Evolutionary conservation across 176 grass and related monocot species (phyloP).

Genomic region (Dactylis glomerata): DNA sequence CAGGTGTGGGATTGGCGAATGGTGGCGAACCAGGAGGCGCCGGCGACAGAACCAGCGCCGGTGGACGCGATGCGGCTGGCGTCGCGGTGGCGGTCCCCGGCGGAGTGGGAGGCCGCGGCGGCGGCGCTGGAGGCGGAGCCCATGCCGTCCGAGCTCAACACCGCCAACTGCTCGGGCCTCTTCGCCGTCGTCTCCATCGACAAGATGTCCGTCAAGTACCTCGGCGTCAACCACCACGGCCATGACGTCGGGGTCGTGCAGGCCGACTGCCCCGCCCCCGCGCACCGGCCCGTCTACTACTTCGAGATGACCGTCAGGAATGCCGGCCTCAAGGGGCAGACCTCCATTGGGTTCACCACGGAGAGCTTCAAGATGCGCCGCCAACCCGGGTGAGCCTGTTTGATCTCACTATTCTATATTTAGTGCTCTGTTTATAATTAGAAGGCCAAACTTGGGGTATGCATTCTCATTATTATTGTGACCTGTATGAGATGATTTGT

Average conservation of each 20-base stretch:
- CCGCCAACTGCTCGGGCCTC: conserved; percentile 89
- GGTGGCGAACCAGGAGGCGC: conserved; percentile 46
- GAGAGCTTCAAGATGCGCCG: conserved; percentile 83
- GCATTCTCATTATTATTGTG: not conserved
- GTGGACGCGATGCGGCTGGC: conserved; percentile 61
- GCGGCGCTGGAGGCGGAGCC: conserved; percentile 64
- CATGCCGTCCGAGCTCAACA: conserved; percentile 84
- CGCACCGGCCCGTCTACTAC: conserved; percentile 63
- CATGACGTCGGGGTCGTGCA: conserved; percentile 96
- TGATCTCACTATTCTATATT: not conserved
- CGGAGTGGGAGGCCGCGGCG: conserved; percentile 55
- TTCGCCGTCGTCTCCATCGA: conserved; percentile 81
- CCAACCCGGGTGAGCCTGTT: conserved; percentile 67
- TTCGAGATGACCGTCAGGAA: conserved; percentile 93
- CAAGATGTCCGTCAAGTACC: conserved; percentile 81
- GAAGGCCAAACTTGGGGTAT: not conserved
- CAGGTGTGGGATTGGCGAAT: conserved; percentile 29
- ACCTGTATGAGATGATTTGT: not conserved
- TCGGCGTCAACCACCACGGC: conserved; percentile 47
- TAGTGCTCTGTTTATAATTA: not conserved
- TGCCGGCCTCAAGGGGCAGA: conserved; percentile 62
- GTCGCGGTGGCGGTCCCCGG: conserved; percentile 62
- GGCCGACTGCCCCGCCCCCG: conserved; percentile 71
- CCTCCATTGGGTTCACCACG: conserved; percentile 78
- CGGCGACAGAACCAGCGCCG: conserved; percentile 8